Base-by-base conservation (phyloP, 2,329 filamentous ascomycete species). In the Bipolaris cookei region DNA sequence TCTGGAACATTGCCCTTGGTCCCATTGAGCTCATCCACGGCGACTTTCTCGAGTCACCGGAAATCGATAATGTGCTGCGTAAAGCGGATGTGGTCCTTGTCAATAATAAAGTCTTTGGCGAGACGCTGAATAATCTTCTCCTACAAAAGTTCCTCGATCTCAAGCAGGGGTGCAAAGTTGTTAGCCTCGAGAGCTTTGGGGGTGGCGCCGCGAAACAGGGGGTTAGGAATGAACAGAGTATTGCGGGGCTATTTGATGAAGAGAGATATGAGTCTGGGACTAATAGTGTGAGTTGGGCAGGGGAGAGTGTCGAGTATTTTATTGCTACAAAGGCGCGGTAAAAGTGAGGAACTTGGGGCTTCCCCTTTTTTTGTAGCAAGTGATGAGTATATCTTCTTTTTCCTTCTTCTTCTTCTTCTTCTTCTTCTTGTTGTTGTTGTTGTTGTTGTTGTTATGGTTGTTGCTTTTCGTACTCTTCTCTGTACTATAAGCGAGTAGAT, bases 71-170 rank as follows among this genome's bases (percentile, higher is more conserved):
- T 21, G 88, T 88, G 6, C 83, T 99, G 47, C 89, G 90, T 75
- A 86, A 88, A 52, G 94, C 95, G 1, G 95, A 99, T 73, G 93
- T 98, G n/a, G 86, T 99, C 16, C 84, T 99, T 23, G 94, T 98
- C 68, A 99, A 99, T 81, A 99, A 99, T 78, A 93, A 98, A 78
- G 95, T 92, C 2, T 99, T 99, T 77, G 93, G 89, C 5, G 89
- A 93, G 13, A 84, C 89, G 66, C 85, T 97, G 53, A 99, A 98
- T 77, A 89, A 91, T 71, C 86, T 87, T 60, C 82, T 99, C 43
- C 86, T 94, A 64, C 87, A 91, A 67, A 91, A 96, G 80, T 98
- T 99, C 71, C 81, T 99, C 58, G 95, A 99, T 71, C 81, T 98
- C 61, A 98, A 97, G 78, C 84, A 90, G 52, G 94, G 94, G 2